Evolutionary conservation across 1,139 yeast genomes (phyloP).

Genomic region (Magnusiomyces tetraspermus): DNA sequence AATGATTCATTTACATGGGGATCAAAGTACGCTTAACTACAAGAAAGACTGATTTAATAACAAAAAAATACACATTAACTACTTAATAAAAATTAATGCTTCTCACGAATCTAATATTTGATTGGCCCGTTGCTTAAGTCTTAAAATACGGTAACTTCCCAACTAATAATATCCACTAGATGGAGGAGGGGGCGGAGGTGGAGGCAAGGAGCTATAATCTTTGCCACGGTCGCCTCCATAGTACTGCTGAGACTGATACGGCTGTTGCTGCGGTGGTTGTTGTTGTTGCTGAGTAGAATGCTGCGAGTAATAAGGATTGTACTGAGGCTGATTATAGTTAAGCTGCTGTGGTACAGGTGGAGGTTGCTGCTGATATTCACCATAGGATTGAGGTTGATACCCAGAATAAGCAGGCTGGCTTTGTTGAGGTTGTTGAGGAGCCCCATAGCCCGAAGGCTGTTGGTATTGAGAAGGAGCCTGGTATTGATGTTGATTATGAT

Average conservation of each 20-base stretch:
- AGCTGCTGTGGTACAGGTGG: background rate
- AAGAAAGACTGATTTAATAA: too few relatives aligned
- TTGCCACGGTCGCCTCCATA: background rate
- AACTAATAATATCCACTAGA: background rate
- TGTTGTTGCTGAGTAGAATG: constrained; percentile 7
- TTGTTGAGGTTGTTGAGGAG: background rate
- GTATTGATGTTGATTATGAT: constrained; percentile 23
- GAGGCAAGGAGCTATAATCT: constrained; percentile 2
- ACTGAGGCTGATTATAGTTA: constrained; percentile 19
- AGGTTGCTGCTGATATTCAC: background rate
- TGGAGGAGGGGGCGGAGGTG: constrained; percentile 1
- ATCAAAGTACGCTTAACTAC: too few relatives aligned
- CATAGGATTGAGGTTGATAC: background rate
- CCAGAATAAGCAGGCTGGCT: background rate
- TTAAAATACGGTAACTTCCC: too few relatives aligned
- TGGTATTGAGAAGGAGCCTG: constrained; percentile 10
- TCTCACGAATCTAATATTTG: too few relatives aligned
- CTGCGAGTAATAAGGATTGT: constrained; percentile 22
- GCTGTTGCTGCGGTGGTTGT: constrained; percentile 10
- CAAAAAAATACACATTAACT: too few relatives aligned
- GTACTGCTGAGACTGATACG: constrained; percentile 15
- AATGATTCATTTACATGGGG: too few relatives aligned
- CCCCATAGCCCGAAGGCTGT: too few relatives aligned
- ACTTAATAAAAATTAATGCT: too few relatives aligned
- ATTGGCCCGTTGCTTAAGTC: too few relatives aligned